Evolutionary conservation across 345 rosid genomes (phyloP).

Genomic region (Pseudoturritis turrita): DNA sequence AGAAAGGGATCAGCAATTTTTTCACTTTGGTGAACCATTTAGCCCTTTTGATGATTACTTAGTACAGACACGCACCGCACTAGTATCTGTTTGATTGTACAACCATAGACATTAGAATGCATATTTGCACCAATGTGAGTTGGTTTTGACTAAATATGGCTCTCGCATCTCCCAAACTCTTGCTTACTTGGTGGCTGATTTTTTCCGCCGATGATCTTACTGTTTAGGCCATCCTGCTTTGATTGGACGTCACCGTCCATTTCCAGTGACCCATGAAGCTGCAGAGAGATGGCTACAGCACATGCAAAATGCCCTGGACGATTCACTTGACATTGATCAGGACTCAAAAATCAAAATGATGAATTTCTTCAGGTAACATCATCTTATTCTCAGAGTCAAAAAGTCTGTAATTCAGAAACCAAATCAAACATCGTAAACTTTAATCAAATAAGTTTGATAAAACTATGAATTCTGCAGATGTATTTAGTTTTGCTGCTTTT

Average conservation of each 20-base stretch:
- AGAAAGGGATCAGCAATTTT: not conserved
- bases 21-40: not conserved
- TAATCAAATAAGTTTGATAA: not conserved
- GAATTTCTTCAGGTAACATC: conserved; percentile 69
- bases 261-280: conserved; percentile 78
- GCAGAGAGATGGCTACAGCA: conserved; percentile 87
- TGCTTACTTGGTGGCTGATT: not conserved
- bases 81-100: conserved; percentile 2
- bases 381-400: not conserved
- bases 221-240: conserved; percentile 80
- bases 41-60: not conserved
- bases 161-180: not conserved
- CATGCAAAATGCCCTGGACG: conserved; percentile 78
- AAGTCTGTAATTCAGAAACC: not conserved
- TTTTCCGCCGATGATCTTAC: not conserved
- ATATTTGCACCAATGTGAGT: not conserved
- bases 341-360: conserved; percentile 75
- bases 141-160: conserved; percentile 14
- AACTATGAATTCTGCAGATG: not conserved
- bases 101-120: not conserved
- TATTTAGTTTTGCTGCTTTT: not conserved
- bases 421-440: not conserved
- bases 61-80: not conserved
- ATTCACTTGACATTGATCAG: conserved; percentile 51
- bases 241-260: conserved; percentile 83